phyloP scores from a whole-genome alignment of 139 green algal species.

The Chlamydomonas schloesseri region DNA sequence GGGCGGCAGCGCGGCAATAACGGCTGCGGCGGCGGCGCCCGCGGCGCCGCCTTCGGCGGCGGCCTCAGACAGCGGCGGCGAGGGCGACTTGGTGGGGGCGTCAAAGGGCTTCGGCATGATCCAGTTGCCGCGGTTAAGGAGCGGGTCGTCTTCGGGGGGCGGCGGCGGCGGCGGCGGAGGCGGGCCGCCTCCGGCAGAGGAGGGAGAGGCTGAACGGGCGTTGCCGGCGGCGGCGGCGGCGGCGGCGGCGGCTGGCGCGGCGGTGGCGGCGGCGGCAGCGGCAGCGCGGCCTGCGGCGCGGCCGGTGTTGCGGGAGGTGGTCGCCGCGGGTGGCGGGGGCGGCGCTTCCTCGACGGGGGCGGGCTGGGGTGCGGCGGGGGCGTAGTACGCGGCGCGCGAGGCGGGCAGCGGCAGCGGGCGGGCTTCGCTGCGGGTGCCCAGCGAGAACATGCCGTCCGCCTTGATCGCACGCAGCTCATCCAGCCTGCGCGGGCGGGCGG shows the following conservation, averaged over 20 bases:
- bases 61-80: not conserved
- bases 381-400: not conserved
- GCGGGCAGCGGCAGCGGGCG: conserved; percentile 3
- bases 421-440: not conserved
- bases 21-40: not conserved
- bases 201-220: not conserved
- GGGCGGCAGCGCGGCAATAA: not conserved
- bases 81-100: not conserved
- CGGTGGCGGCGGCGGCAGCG: not conserved
- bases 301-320: not conserved
- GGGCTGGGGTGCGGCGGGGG: not conserved
- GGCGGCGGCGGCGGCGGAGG: not conserved
- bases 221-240: not conserved
- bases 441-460: not conserved
- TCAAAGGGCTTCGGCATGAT: conserved; percentile 33
- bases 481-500: not conserved
- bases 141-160: not conserved
- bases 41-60: not conserved
- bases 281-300: not conserved
- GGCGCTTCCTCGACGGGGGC: no score
- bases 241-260: not conserved
- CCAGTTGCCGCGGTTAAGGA: not conserved
- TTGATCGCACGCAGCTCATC: not conserved
- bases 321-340: not conserved
- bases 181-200: not conserved